Evolutionary conservation across 2,329 filamentous ascomycete genomes (phyloP).

Genomic region (Peltaster fructicola): DNA sequence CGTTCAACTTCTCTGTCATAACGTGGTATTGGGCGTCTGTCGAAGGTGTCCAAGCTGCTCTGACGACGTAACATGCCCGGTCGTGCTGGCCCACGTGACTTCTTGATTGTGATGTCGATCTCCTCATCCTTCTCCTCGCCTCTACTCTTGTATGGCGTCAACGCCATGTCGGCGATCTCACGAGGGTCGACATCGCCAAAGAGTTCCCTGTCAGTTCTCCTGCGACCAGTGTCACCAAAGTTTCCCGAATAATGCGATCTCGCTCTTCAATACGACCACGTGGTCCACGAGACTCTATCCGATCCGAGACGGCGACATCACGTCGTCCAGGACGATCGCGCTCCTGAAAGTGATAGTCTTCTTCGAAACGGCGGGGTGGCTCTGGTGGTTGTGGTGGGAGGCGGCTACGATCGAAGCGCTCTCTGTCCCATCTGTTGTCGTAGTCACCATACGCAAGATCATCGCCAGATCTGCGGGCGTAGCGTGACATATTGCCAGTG

Average conservation of each 20-base stretch:
- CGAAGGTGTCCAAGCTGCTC: slow-evolving; percentile 80
- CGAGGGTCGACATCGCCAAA: slow-evolving; percentile 30
- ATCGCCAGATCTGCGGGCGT: slow-evolving; percentile 20
- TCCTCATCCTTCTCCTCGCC: slow-evolving; percentile 41
- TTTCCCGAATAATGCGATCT: slow-evolving; percentile 34
- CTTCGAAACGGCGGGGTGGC: slow-evolving; percentile 21
- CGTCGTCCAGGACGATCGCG: slow-evolving; percentile 22
- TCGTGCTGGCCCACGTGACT: slow-evolving; percentile 37
- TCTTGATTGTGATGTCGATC: slow-evolving; percentile 10
- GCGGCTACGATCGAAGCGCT: slow-evolving; percentile 27
- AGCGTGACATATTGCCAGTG: slow-evolving; percentile 16
- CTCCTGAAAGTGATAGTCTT: slow-evolving; percentile 25
- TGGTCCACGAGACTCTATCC: slow-evolving; percentile 16
- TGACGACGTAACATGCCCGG: slow-evolving; percentile 61
- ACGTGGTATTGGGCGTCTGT: slow-evolving; percentile 48
- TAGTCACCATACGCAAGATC: slow-evolving; percentile 27
- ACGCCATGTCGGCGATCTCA: slow-evolving; percentile 32
- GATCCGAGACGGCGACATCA: slow-evolving; percentile 26
- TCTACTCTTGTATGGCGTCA: slow-evolving; percentile 38
- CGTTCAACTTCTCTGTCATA: too few species aligned
- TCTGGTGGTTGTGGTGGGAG: slow-evolving; percentile 7
- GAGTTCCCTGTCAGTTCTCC: slow-evolving; percentile 25
- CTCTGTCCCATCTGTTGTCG: slow-evolving; percentile 33
- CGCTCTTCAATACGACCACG: slow-evolving; percentile 31
- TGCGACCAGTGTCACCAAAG: slow-evolving; percentile 4